Evolutionary conservation across 2,329 filamentous ascomycete species (phyloP), one percentile per base, ranked within the genome.

Genomic region (Calycina herbarum): DNA sequence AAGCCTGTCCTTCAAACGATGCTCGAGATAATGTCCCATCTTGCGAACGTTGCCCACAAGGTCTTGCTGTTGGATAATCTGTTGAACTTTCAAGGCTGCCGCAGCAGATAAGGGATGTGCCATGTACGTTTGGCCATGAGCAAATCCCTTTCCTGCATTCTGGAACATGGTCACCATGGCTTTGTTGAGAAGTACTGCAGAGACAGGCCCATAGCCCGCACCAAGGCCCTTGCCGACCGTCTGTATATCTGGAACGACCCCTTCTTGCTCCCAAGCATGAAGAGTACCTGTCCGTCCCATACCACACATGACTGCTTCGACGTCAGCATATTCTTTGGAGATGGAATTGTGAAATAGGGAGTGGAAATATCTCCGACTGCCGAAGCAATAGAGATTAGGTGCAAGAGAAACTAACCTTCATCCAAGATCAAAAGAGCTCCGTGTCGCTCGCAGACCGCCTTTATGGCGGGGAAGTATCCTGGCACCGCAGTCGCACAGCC

Each of bases 381-480:
- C 4, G 15, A 29, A 11, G 31, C 17, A 38, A 89, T 45, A 20
- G 35, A 13, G 8, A 13, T 38, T 13, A 38, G 35, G 35, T 38
- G 10, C 3, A 35, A 10, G 33, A 38, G 11, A 38, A 7, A 38
- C 35, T 38, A 13, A 38, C 15, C 48, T 45, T 62, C 57, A n/a
- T 62, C 31, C 15, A 62, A 15, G 20, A 42, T 27, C 27, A 94
- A 78, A 0, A 94, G 82, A 0, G 87, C 85, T 0, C 88, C 90
- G 71, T 93, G 81, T 66, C 84, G 84, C 59, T 88, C 82, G 74
- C 91, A 94, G 1, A 94, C 79, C 2, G 78, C 77, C 70, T 84
- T 83, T 74, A 93, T 84, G 0, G 87, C 89, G 45, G 80, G 77
- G 63, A 93, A 86, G 69, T 94, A 94, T 0, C 89, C 89, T 0